These are phyloP conservation scores for Chernovozyma sophiae-reginae DNA, from an alignment of 1,139 yeast genomes.

Conservation along the genomic window DNA sequence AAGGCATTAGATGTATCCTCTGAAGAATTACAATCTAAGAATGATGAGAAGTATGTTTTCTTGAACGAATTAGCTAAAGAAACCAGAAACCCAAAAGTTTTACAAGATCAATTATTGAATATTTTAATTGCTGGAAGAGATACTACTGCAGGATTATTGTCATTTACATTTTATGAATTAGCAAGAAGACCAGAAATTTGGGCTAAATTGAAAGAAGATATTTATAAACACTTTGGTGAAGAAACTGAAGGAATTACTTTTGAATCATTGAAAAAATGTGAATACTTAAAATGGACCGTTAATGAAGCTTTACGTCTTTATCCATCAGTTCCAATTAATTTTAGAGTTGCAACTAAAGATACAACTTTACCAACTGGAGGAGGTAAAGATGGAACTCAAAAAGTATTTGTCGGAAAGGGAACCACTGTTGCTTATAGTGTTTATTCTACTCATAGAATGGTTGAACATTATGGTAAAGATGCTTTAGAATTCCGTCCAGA, in stretches of 20 bases:
- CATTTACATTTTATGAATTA: slow-evolving; percentile 39
- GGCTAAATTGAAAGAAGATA: slow-evolving; percentile 29
- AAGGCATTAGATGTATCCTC: slow-evolving; percentile 26
- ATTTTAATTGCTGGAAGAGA: slow-evolving; percentile 46
- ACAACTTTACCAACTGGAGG: slow-evolving; percentile 54
- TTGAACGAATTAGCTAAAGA: slow-evolving; percentile 44
- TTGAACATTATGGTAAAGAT: slow-evolving; percentile 45
- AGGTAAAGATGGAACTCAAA: slow-evolving; percentile 39
- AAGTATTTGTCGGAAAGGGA: slow-evolving; percentile 45
- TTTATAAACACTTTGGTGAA: slow-evolving; percentile 35
- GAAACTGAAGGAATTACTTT: slow-evolving; percentile 36
- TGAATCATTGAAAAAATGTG: slow-evolving; percentile 48
- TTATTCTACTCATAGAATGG: slow-evolving; percentile 44
- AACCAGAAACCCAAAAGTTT: slow-evolving; percentile 38
- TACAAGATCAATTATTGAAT: slow-evolving; percentile 43
- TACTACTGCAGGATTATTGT: slow-evolving; percentile 44
- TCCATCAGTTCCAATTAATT: slow-evolving; percentile 54
- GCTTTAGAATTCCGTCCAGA: slow-evolving; percentile 46
- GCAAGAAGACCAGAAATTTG: slow-evolving; percentile 37
- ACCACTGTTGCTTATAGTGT: slow-evolving; percentile 41
- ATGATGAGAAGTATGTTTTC: slow-evolving; percentile 36
- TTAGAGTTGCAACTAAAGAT: slow-evolving; percentile 40
- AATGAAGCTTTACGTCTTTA: slow-evolving; percentile 52
- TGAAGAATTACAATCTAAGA: slow-evolving; percentile 33
- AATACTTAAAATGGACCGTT: slow-evolving; percentile 43